Percentiles rank a stretch among this genome's conserved stretches.
phyloP scores from a whole-genome alignment of 305 asterid genomes.

The Ilex paraguariensis region DNA sequence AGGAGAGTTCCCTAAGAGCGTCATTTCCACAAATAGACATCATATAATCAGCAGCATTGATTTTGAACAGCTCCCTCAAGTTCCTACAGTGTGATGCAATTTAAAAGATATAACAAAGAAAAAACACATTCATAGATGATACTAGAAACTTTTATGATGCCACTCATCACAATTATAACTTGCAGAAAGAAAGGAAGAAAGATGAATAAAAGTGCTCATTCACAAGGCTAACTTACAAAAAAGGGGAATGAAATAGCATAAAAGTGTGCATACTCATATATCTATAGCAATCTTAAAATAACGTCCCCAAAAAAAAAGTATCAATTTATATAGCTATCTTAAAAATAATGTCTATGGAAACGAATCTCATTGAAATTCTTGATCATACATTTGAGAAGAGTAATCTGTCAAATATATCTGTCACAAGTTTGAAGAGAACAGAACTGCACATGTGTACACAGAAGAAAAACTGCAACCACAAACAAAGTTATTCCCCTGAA shows the following conservation, averaged over 20 bases:
- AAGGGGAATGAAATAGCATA: not conserved
- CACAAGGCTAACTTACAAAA: not conserved
- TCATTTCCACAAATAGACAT: conserved; percentile 98
- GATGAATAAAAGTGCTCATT: no score
- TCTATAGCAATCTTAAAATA: no score
- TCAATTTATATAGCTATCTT: no score
- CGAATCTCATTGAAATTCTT: no score
- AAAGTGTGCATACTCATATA: no score
- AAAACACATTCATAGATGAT: conserved; percentile 4
- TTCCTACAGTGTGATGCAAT: conserved; percentile 41
- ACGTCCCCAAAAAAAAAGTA: no score
- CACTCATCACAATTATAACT: not conserved
- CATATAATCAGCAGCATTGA: conserved; percentile 98
- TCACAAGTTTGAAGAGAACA: no score
- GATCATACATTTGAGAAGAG: no score
- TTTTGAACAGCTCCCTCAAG: conserved; percentile 95
- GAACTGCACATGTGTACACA: no score
- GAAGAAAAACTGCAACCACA: not conserved
- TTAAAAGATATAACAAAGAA: conserved; percentile 8
- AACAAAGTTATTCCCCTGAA: not conserved
- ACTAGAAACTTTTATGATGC: not conserved
- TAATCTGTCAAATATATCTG: no score
- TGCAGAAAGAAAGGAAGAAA: no score
- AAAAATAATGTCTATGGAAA: no score
- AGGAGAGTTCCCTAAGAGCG: conserved; percentile 93